phyloP scores from a whole-genome alignment of 108 stramenopile species.

The Conticribra guillardii region DNA sequence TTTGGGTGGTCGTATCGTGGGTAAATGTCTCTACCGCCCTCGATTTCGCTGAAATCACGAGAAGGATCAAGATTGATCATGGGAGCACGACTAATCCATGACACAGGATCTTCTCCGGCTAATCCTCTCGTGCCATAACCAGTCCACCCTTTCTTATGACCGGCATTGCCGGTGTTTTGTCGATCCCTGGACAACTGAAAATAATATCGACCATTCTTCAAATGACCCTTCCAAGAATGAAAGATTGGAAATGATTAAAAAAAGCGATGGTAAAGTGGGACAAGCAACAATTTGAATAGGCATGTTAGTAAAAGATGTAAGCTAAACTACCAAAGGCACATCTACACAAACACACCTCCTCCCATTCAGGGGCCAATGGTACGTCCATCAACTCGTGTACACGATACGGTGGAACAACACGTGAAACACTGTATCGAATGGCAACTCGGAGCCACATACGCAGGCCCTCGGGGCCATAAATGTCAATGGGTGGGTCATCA shows the following conservation, averaged over 20 bases:
- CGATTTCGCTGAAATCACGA: constrained; percentile 42
- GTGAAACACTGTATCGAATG: constrained; percentile 84
- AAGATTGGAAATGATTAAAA: neutral
- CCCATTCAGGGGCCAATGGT: constrained; percentile 92
- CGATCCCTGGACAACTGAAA: constrained; percentile 44
- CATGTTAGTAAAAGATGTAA: no score
- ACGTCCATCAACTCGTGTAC: constrained; percentile 95
- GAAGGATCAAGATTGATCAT: constrained; percentile 63
- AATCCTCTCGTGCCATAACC: constrained; percentile 62
- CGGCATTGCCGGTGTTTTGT: neutral
- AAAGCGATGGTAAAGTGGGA: no score
- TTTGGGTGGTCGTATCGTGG: constrained; percentile 78
- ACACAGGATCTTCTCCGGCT: constrained; percentile 65
- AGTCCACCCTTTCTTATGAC: constrained; percentile 11
- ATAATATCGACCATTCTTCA: constrained; percentile 58
- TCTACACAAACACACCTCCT: neutral
- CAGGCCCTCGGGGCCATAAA: constrained; percentile 94
- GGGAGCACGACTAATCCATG: constrained; percentile 77
- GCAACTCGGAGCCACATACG: constrained; percentile 87
- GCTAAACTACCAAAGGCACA: neutral
- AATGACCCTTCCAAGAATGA: constrained; percentile 38
- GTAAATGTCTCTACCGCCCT: constrained; percentile 68
- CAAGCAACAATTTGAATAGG: no score
- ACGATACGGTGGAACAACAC: constrained; percentile 86
- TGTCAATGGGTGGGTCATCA: constrained; percentile 75